Evolutionary conservation across 2,329 filamentous ascomycete genomes (phyloP).

Genomic region (Penicillium sp.): DNA sequence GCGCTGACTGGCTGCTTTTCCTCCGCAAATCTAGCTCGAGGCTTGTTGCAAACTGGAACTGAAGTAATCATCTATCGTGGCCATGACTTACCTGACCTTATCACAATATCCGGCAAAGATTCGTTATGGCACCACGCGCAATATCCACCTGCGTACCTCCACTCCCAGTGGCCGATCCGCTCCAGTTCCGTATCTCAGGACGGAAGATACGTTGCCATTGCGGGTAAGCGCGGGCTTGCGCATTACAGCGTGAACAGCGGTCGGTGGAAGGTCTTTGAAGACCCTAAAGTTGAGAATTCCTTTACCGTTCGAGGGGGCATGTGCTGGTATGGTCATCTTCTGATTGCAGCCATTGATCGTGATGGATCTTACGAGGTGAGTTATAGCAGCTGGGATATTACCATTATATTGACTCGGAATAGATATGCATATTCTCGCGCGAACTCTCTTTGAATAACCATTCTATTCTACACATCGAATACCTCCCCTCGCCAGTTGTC

Average conservation of each 20-base stretch:
- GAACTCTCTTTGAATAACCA: conserved; percentile 77
- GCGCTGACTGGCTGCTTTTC: conserved; percentile 92
- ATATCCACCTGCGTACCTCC: conserved; percentile 81
- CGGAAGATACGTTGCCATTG: conserved; percentile 92
- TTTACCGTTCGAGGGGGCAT: conserved; percentile 94
- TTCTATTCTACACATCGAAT: conserved; percentile 75
- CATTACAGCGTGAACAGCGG: conserved; percentile 96
- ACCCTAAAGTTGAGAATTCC: conserved; percentile 79
- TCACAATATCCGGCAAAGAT: conserved; percentile 87
- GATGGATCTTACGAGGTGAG: conserved; percentile 75
- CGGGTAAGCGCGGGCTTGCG: conserved; percentile 86
- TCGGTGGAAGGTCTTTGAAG: conserved; percentile 92
- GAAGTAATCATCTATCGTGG: conserved; percentile 92
- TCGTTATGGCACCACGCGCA: conserved; percentile 95
- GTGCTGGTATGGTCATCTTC: conserved; percentile 97
- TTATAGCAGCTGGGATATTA: not conserved
- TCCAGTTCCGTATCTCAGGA: conserved; percentile 87
- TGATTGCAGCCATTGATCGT: conserved; percentile 90
- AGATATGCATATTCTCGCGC: conserved; percentile 88
- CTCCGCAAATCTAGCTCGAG: conserved; percentile 86
- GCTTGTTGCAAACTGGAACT: conserved; percentile 84
- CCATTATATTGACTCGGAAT: conserved; percentile 16
- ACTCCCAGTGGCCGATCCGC: conserved; percentile 92
- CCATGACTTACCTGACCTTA: conserved; percentile 88
- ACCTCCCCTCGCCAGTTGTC: conserved; percentile 83